Percentiles rank a stretch among this genome's conserved stretches.
These are phyloP conservation scores for Phytophthora pistaciae DNA, from an alignment of 352 stramenopile species.

Conservation along the genomic window DNA sequence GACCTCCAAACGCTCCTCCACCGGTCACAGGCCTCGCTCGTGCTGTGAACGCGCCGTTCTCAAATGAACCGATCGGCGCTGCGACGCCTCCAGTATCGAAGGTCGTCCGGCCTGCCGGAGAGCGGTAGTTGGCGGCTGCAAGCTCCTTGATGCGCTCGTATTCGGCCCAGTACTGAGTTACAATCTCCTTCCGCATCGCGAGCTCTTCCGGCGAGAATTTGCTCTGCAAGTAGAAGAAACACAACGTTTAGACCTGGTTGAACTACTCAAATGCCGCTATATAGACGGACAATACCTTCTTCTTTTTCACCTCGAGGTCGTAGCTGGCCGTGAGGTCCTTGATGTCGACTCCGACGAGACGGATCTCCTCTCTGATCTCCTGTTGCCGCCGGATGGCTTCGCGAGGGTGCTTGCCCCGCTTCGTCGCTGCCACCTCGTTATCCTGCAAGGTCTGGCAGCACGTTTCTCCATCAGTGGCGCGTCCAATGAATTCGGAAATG, in stretches of 20 bases:
- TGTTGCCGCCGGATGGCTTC: slow-evolving; percentile 85
- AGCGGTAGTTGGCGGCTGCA: slow-evolving; percentile 64
- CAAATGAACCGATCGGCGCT: slow-evolving; percentile 64
- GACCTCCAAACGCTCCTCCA: slow-evolving; percentile 25
- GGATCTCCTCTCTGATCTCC: slow-evolving; percentile 85
- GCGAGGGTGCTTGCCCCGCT: slow-evolving; percentile 76
- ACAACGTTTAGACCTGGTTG: neutral
- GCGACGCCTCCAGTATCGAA: slow-evolving; percentile 59
- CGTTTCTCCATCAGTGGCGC: slow-evolving; percentile 1
- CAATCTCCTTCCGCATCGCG: slow-evolving; percentile 80
- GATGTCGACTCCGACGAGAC: slow-evolving; percentile 76
- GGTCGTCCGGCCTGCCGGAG: slow-evolving; percentile 47
- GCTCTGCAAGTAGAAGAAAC: slow-evolving; percentile 44
- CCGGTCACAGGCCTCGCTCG: slow-evolving; percentile 23
- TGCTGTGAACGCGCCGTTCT: slow-evolving; percentile 67
- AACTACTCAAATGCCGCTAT: neutral
- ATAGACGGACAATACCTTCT: slow-evolving; percentile 54
- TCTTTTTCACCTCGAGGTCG: slow-evolving; percentile 85
- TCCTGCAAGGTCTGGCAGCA: slow-evolving; percentile 74
- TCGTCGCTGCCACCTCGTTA: slow-evolving; percentile 60
- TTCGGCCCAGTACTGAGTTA: slow-evolving; percentile 84
- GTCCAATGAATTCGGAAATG: neutral
- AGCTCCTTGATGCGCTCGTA: slow-evolving; percentile 84
- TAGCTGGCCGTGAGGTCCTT: slow-evolving; percentile 76
- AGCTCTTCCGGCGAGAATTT: slow-evolving; percentile 83